Evolutionary conservation across 345 rosid species (phyloP).

Genomic region (Citrus australasica): DNA sequence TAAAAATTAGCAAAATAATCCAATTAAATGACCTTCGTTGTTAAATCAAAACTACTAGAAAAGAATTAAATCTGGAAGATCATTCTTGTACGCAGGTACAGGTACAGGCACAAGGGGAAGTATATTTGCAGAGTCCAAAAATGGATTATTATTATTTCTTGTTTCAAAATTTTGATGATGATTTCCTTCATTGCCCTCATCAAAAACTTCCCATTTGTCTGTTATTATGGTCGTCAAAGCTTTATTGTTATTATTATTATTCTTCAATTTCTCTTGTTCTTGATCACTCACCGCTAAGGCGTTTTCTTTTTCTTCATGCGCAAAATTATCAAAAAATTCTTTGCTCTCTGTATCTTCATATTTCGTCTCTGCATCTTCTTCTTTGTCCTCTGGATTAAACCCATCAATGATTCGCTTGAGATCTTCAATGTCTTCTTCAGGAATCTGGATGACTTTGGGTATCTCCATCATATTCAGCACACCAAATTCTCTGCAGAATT

Average conservation of each 20-base stretch:
- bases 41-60: constrained; percentile 21
- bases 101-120: constrained; percentile 18
- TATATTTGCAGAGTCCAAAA: not conserved
- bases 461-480: constrained; percentile 50
- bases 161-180: not conserved
- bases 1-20: not conserved
- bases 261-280: not conserved
- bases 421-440: constrained; percentile 41
- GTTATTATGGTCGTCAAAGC: constrained; percentile 43
- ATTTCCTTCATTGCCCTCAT: constrained; percentile 19
- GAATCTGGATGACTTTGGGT: constrained; percentile 39
- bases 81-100: constrained; percentile 9
- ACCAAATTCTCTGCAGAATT: constrained; percentile 48
- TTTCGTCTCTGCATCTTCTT: constrained; percentile 17
- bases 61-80: constrained; percentile 50
- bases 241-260: not conserved
- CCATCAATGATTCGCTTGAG: constrained; percentile 39
- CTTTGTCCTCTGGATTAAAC: not conserved
- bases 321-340: not conserved
- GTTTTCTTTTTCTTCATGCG: not conserved
- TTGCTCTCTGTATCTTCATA: constrained; percentile 18
- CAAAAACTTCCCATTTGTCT: constrained; percentile 60
- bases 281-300: constrained; percentile 8
- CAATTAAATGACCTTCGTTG: not conserved
- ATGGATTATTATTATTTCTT: constrained; percentile 6